phyloP scores from a whole-genome alignment of 176 grass and related monocot genomes.

The Elaeis guineensis region DNA sequence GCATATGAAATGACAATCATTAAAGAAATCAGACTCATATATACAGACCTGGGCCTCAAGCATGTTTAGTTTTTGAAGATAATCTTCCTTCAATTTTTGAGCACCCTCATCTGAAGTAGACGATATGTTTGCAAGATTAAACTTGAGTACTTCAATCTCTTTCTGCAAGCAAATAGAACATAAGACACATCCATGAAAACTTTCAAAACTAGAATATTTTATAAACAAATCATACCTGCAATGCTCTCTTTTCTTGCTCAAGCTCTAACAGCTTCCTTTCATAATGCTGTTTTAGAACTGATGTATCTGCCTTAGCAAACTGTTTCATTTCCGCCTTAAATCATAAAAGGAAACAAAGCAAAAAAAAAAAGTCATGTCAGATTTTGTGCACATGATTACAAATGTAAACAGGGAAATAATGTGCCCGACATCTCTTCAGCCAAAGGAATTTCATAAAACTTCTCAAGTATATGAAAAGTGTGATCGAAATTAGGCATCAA shows the following conservation, averaged over 20 bases:
- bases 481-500: no score
- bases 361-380: background rate
- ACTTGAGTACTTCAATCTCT: slow-evolving; percentile 86
- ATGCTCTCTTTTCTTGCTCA: slow-evolving; percentile 78
- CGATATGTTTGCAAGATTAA: slow-evolving; percentile 48
- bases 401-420: no score
- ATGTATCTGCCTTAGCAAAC: slow-evolving; percentile 63
- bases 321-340: slow-evolving; percentile 95
- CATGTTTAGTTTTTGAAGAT: slow-evolving; percentile 74
- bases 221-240: slow-evolving; percentile 40
- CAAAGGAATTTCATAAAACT: no score
- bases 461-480: no score
- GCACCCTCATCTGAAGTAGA: slow-evolving; percentile 50
- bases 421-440: no score
- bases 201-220: background rate
- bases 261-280: slow-evolving; percentile 80
- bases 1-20: slow-evolving; percentile 8
- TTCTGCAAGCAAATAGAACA: slow-evolving; percentile 48
- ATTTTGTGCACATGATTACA: no score
- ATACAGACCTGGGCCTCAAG: slow-evolving; percentile 78
- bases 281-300: slow-evolving; percentile 79
- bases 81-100: slow-evolving; percentile 76
- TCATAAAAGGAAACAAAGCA: background rate
- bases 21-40: background rate
- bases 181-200: background rate